Conservation (phyloP, 169 alveolate genomes). For the Eimeria brunetti region DNA sequence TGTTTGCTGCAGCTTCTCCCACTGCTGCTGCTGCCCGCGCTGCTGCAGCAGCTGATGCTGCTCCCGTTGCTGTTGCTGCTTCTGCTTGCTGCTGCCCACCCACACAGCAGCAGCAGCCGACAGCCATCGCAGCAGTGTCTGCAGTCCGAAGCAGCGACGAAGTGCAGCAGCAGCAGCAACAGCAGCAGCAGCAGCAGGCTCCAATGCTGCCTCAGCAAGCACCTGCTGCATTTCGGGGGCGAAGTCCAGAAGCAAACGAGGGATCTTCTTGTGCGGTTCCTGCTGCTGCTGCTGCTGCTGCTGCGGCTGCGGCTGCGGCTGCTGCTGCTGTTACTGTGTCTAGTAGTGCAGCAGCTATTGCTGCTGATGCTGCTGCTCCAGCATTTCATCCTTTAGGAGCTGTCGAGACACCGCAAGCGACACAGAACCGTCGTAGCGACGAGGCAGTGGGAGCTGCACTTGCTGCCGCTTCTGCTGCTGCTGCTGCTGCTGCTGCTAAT, state of each 20-base stretch:
- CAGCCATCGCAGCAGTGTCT: neutral
- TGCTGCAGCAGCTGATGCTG: neutral
- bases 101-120: neutral
- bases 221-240: neutral
- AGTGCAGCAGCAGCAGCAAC: neutral
- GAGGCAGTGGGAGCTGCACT: neutral
- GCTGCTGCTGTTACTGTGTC: neutral
- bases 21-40: neutral
- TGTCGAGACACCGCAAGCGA: neutral
- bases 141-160: neutral
- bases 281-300: neutral
- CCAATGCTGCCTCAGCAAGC: neutral
- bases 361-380: neutral
- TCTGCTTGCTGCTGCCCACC: neutral
- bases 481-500: conserved; percentile 1
- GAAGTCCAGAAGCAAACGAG: neutral
- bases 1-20: neutral
- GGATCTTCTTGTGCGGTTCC: neutral
- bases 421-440: neutral
- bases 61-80: neutral
- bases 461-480: neutral
- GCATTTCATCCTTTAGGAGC: neutral
- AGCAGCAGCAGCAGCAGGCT: neutral
- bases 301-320: neutral
- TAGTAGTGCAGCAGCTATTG: neutral